These are phyloP conservation scores for Pichia cactophila DNA, from an alignment of 1,139 yeast species.

Conservation along the genomic window DNA sequence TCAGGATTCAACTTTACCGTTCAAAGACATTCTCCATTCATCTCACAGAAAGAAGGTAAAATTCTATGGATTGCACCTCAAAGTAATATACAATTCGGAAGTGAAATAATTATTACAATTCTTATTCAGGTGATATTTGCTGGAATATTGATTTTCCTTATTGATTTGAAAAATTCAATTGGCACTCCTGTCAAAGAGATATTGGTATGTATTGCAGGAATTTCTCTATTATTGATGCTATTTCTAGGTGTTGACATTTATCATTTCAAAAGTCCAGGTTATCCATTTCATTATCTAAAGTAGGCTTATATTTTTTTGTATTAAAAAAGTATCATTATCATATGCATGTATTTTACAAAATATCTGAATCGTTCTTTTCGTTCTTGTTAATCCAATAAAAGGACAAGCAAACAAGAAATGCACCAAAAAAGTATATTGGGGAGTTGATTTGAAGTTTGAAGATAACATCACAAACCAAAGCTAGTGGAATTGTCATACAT, in stretches of 20 bases:
- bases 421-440: conserved; percentile 65
- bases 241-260: conserved; percentile 31
- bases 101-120: conserved; percentile 48
- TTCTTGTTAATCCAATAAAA: conserved; percentile 77
- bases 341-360: neutral
- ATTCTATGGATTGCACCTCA: conserved; percentile 56
- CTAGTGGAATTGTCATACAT: conserved; percentile 87
- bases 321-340: neutral
- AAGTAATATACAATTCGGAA: conserved; percentile 58
- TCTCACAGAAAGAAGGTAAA: conserved; percentile 38
- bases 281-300: conserved; percentile 25
- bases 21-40: conserved; percentile 53
- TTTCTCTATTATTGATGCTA: conserved; percentile 29
- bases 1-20: conserved; percentile 61
- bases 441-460: conserved; percentile 59
- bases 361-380: conserved; percentile 47
- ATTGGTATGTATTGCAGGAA: conserved; percentile 20
- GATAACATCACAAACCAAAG: conserved; percentile 84
- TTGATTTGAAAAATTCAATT: conserved; percentile 13
- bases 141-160: conserved; percentile 32
- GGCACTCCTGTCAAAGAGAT: conserved; percentile 18
- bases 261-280: conserved; percentile 32
- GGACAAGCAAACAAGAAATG: conserved; percentile 69
- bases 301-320: conserved; percentile 5
- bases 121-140: conserved; percentile 41